Conservation (phyloP, 1,284 basidiomycete species). For the Sporisorium reilianum region DNA sequence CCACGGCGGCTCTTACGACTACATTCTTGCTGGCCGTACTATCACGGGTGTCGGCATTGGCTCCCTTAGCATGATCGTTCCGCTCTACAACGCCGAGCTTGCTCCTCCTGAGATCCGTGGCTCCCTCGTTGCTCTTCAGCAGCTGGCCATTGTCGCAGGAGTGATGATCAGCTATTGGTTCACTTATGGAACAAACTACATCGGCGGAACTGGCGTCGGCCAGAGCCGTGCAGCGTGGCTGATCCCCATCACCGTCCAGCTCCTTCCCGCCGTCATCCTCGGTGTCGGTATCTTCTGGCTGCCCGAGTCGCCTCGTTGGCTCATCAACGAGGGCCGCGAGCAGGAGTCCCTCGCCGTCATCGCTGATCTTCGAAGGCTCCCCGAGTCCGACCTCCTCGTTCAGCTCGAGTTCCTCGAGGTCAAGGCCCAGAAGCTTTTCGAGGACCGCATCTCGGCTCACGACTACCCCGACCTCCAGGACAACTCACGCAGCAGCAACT, state of each 20-base stretch:
- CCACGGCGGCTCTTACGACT: conserved; percentile 74
- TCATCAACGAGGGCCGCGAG: conserved; percentile 78
- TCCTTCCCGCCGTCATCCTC: conserved; percentile 79
- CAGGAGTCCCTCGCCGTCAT: conserved; percentile 79
- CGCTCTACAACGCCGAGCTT: conserved; percentile 83
- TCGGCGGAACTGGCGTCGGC: conserved; percentile 72
- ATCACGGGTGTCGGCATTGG: conserved; percentile 84
- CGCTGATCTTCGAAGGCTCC: conserved; percentile 75
- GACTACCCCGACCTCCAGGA: conserved; percentile 76
- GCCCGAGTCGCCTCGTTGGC: conserved; percentile 82
- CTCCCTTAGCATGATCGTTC: conserved; percentile 79
- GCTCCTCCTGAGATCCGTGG: conserved; percentile 83
- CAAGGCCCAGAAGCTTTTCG: conserved; percentile 75
- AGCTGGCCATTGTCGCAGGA: conserved; percentile 67
- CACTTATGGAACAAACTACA: conserved; percentile 78
- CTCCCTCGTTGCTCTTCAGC: conserved; percentile 81
- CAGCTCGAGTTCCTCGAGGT: conserved; percentile 86
- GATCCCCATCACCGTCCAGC: conserved; percentile 80
- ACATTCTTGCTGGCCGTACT: conserved; percentile 78
- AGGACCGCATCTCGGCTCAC: conserved; percentile 49
- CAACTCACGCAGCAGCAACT: conserved; percentile 74
- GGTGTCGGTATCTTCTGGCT: conserved; percentile 75
- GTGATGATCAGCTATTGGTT: conserved; percentile 78
- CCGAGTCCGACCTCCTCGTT: conserved; percentile 76
- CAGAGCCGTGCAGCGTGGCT: conserved; percentile 80